Evolutionary conservation across 306 rosid species (phyloP).

Genomic region (Vicia sativa): DNA sequence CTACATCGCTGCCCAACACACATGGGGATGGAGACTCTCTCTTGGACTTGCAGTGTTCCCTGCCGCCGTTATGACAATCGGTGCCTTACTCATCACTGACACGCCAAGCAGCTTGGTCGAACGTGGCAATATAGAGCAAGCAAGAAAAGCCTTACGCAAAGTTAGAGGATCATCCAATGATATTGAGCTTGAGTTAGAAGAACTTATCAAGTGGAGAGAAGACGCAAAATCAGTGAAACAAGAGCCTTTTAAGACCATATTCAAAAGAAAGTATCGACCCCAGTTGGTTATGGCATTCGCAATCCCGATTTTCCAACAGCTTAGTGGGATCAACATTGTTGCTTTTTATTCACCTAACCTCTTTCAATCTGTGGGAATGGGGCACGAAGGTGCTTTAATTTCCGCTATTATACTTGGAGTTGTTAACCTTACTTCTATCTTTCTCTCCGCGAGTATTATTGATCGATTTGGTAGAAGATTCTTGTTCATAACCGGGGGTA

Average conservation of each 20-base stretch:
- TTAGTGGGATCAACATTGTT: slow-evolving; percentile 63
- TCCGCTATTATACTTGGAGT: slow-evolving; percentile 59
- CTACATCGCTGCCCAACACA: slow-evolving; percentile 49
- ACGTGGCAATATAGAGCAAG: slow-evolving; percentile 55
- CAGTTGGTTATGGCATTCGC: slow-evolving; percentile 60
- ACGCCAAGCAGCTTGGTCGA: slow-evolving; percentile 62
- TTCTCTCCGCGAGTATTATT: slow-evolving; percentile 50
- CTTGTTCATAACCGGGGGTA: slow-evolving; percentile 62
- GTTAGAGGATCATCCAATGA: slow-evolving; percentile 50
- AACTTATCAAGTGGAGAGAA: slow-evolving; percentile 39
- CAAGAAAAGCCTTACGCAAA: slow-evolving; percentile 49
- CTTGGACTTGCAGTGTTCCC: slow-evolving; percentile 68
- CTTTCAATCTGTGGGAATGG: slow-evolving; percentile 66
- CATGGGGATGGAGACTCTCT: slow-evolving; percentile 72
- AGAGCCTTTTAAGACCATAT: slow-evolving; percentile 56
- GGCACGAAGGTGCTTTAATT: slow-evolving; percentile 55
- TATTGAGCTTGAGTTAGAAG: slow-evolving; percentile 53
- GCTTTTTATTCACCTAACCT: slow-evolving; percentile 74
- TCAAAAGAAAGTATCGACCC: slow-evolving; percentile 62
- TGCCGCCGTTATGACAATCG: slow-evolving; percentile 49
- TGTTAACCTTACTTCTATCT: slow-evolving; percentile 51
- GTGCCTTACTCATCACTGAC: slow-evolving; percentile 56
- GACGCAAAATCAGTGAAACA: slow-evolving; percentile 34
- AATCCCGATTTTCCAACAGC: slow-evolving; percentile 59
- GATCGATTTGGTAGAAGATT: slow-evolving; percentile 71